Percentiles rank a stretch among this genome's conserved stretches.
Conservation (phyloP, 192 early-diverging fungal genomes). For the Coemansia sp. region DNA sequence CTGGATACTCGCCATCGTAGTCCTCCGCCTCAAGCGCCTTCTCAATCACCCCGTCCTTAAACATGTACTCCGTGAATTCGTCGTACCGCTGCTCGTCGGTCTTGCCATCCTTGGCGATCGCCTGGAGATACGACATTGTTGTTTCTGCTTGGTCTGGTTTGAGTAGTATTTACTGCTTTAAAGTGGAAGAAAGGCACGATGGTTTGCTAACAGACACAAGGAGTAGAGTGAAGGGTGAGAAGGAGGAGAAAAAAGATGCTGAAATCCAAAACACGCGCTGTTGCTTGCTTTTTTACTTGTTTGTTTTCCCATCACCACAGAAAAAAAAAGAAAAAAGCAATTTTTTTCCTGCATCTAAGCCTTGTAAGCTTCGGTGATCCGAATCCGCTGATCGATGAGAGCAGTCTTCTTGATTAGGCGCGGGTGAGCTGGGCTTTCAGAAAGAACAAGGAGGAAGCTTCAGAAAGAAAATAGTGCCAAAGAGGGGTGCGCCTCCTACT, state of each 20-base stretch:
- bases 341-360: neutral
- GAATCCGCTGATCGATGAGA: neutral
- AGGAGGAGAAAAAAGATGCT: neutral
- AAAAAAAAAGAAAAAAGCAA: constrained; percentile 12
- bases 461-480: constrained; percentile 3
- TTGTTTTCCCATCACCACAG: neutral
- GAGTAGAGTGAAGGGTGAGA: neutral
- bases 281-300: constrained; percentile 2
- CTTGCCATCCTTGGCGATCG: constrained; percentile 47
- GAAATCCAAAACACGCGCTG: neutral
- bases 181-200: constrained; percentile 13
- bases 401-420: too few relatives aligned
- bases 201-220: neutral
- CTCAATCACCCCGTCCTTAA: constrained; percentile 50
- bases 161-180: constrained; percentile 3
- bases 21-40: constrained; percentile 33
- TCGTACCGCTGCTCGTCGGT: constrained; percentile 55
- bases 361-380: neutral
- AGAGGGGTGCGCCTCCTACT: constrained; percentile 12
- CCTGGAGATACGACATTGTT: constrained; percentile 46
- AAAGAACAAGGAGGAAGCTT: neutral
- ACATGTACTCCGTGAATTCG: constrained; percentile 40
- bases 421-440: neutral
- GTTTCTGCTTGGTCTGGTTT: neutral
- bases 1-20: constrained; percentile 51